These are phyloP conservation scores for Annulohypoxylon stygium DNA, from an alignment of 495 filamentous ascomycete species.

Conservation along the genomic window DNA sequence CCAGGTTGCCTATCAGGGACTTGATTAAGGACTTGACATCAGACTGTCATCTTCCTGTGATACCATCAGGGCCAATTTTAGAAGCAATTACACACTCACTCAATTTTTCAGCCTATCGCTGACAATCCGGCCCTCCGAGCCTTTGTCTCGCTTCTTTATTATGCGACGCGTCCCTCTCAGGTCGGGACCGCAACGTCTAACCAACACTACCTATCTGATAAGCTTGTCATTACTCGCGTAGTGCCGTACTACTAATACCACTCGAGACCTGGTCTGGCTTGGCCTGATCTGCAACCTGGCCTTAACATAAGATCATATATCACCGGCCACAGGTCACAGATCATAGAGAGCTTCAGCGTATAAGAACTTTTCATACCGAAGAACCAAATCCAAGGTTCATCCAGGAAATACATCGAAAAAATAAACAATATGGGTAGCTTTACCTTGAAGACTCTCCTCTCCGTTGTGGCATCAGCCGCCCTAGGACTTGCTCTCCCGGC, in stretches of 20 bases:
- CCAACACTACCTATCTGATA: not conserved
- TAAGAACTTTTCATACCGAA: not conserved
- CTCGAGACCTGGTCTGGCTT: not conserved
- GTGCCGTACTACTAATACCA: constrained; percentile 23
- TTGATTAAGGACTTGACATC: constrained; percentile 28
- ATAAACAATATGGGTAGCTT: constrained; percentile 26
- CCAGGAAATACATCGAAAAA: not conserved
- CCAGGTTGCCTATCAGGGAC: constrained; percentile 1
- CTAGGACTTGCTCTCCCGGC: constrained; percentile 38
- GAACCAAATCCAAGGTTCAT: not conserved
- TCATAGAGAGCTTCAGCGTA: not conserved
- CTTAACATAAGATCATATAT: not conserved
- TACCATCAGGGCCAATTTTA: constrained; percentile 38
- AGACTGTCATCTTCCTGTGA: constrained; percentile 30
- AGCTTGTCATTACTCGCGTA: constrained; percentile 17
- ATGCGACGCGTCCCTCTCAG: not conserved
- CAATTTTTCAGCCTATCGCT: constrained; percentile 27
- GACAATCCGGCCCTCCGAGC: constrained; percentile 1
- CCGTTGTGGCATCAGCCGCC: constrained; percentile 7
- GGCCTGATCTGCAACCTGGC: not conserved
- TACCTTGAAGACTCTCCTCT: constrained; percentile 15
- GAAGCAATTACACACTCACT: constrained; percentile 23
- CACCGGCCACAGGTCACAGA: not conserved
- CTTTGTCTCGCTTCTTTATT: not conserved
- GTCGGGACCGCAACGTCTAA: not conserved